phyloP scores from a whole-genome alignment of 768 basidiomycete species.

The Trametopsis cervina region DNA sequence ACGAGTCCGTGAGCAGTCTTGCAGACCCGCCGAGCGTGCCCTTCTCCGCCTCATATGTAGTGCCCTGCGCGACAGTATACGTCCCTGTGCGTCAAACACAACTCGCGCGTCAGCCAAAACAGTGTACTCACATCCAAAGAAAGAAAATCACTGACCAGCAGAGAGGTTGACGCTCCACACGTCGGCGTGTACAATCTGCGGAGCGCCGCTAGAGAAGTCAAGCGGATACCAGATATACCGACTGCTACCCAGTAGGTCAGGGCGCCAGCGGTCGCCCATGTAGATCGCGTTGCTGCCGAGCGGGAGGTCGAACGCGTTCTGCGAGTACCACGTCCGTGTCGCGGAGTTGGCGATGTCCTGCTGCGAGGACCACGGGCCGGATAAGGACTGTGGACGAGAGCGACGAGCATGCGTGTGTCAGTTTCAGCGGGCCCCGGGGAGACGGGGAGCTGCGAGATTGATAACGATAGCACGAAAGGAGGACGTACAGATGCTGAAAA shows the following conservation, averaged over 20 bases:
- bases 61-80: conserved; percentile 42
- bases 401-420: not conserved
- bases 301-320: conserved; percentile 49
- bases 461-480: no score
- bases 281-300: conserved; percentile 46
- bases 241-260: conserved; percentile 45
- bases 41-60: conserved; percentile 48
- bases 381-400: conserved; percentile 32
- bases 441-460: not conserved
- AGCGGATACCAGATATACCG: conserved; percentile 59
- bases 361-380: conserved; percentile 50
- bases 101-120: not conserved
- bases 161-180: conserved; percentile 48
- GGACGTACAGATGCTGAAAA: conserved; percentile 42
- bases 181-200: conserved; percentile 47
- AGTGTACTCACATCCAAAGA: not conserved
- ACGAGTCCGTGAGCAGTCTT: conserved; percentile 32
- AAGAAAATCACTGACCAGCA: conserved; percentile 27
- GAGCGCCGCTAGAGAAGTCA: conserved; percentile 45
- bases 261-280: conserved; percentile 61
- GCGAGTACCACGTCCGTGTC: conserved; percentile 52
- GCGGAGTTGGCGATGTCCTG: conserved; percentile 46
- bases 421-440: not conserved
- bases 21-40: conserved; percentile 44
- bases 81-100: conserved; percentile 31